phyloP scores from a whole-genome alignment of 2,329 filamentous ascomycete genomes.

The Hymenoscyphus salicellus region DNA sequence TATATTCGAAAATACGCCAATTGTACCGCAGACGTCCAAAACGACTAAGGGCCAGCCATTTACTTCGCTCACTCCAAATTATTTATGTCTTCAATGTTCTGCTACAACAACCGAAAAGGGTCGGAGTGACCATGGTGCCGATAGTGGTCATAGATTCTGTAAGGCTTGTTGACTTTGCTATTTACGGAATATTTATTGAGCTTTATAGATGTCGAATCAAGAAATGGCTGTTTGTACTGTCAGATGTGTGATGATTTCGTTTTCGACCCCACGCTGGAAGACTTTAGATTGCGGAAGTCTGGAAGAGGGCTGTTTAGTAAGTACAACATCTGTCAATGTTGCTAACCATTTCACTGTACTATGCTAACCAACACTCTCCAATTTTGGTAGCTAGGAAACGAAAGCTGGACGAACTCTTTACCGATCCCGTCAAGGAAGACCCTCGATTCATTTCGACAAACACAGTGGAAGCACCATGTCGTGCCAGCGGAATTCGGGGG shows the following conservation, averaged over 20 bases:
- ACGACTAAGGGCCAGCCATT: slow-evolving; percentile 53
- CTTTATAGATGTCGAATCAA: slow-evolving; percentile 70
- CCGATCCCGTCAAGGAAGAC: slow-evolving; percentile 65
- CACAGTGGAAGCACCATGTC: slow-evolving; percentile 75
- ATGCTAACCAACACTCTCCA: slow-evolving; percentile 2
- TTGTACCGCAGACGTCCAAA: slow-evolving; percentile 64
- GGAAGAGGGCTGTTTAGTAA: slow-evolving; percentile 64
- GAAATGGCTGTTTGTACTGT: slow-evolving; percentile 72
- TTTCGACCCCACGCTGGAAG: slow-evolving; percentile 77
- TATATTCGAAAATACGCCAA: slow-evolving; percentile 65
- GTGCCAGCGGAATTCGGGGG: slow-evolving; percentile 82
- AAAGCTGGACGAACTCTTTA: slow-evolving; percentile 69
- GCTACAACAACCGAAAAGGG: slow-evolving; percentile 65
- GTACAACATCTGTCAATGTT: slow-evolving; percentile 25
- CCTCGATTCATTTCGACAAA: slow-evolving; percentile 75
- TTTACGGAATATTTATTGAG: slow-evolving; percentile 10
- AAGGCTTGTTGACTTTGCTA: slow-evolving; percentile 28
- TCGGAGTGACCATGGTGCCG: slow-evolving; percentile 62
- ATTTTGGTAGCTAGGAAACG: slow-evolving; percentile 65
- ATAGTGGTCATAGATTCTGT: slow-evolving; percentile 74
- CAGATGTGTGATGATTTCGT: slow-evolving; percentile 80
- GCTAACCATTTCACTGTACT: neutral
- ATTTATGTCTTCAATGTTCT: slow-evolving; percentile 71
- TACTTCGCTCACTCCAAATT: slow-evolving; percentile 65
- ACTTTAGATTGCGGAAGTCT: slow-evolving; percentile 67